Evolutionary conservation across 306 rosid genomes (phyloP).

Genomic region (Ochetophila trinervis): DNA sequence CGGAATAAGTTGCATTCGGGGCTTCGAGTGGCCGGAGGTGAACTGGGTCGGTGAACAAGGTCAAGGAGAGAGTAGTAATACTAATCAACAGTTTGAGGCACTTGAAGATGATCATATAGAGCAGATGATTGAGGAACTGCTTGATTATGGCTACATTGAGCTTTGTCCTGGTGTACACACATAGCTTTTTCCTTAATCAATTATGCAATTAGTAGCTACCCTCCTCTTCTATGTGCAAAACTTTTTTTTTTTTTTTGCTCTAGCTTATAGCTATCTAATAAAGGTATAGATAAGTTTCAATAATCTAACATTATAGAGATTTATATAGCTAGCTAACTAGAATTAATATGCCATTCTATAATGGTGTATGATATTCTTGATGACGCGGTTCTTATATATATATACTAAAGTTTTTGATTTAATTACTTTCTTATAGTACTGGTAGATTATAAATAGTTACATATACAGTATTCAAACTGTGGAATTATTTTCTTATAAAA

Average conservation of each 20-base stretch:
- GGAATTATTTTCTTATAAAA: background rate
- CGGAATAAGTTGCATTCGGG: conserved; percentile 21
- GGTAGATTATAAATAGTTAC: background rate
- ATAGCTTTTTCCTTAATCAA: conserved; percentile 4
- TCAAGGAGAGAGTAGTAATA: conserved; percentile 22
- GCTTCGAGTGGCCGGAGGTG: conserved; percentile 35
- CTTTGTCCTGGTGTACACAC: conserved; percentile 49
- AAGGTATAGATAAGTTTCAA: conserved; percentile 17
- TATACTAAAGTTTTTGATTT: too few species aligned
- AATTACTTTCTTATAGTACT: too few species aligned
- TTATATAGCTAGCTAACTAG: too few species aligned
- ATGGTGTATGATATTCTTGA: too few species aligned
- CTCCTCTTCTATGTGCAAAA: conserved; percentile 17
- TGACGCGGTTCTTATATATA: too few species aligned
- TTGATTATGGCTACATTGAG: conserved; percentile 70
- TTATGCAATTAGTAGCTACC: background rate
- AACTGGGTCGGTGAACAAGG: conserved; percentile 29
- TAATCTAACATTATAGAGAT: too few species aligned
- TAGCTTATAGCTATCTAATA: conserved; percentile 11
- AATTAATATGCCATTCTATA: too few species aligned
- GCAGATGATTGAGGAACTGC: conserved; percentile 86
- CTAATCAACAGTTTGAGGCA: conserved; percentile 39
- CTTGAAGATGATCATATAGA: conserved; percentile 84
- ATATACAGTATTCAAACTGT: background rate
- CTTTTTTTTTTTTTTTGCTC: conserved; percentile 1